Conservation (phyloP, 768 basidiomycete genomes). For the Cyclocybe cylindracea region DNA sequence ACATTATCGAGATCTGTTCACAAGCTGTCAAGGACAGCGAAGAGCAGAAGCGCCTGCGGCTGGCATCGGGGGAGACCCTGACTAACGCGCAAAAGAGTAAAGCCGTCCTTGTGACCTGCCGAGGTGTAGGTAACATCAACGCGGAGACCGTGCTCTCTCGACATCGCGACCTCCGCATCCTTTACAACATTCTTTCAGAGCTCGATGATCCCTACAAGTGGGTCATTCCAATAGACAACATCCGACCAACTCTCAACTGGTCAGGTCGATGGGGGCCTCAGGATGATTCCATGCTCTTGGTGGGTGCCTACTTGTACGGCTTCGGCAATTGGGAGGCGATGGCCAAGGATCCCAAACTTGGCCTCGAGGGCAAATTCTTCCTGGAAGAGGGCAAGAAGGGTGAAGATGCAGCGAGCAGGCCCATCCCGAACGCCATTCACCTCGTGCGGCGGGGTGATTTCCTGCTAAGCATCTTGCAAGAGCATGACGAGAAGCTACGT, state of each 20-base stretch:
- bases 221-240: conserved; percentile 88
- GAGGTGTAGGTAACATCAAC: conserved; percentile 91
- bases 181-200: conserved; percentile 79
- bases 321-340: conserved; percentile 98
- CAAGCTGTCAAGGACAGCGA: conserved; percentile 85
- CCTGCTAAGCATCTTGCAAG: conserved; percentile 78
- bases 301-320: conserved; percentile 91
- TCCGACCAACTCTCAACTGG: conserved; percentile 95
- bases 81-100: conserved; percentile 96
- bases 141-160: conserved; percentile 95
- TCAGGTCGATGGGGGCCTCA: conserved; percentile 91
- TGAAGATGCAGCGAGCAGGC: conserved; percentile 79
- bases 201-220: conserved; percentile 78
- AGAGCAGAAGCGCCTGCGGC: conserved; percentile 71
- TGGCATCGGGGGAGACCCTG: conserved; percentile 84
- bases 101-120: conserved; percentile 90
- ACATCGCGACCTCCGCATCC: conserved; percentile 83
- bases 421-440: conserved; percentile 97
- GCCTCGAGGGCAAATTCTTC: conserved; percentile 93
- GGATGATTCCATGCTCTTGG: conserved; percentile 93
- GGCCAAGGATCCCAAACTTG: conserved; percentile 82
- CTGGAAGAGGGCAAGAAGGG: conserved; percentile 97
- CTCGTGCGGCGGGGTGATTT: conserved; percentile 97
- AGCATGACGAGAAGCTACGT: conserved; percentile 89
- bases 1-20: conserved; percentile 85